Conservation (phyloP, 2,329 filamentous ascomycete species). For the Arthrobotrys iridis region DNA sequence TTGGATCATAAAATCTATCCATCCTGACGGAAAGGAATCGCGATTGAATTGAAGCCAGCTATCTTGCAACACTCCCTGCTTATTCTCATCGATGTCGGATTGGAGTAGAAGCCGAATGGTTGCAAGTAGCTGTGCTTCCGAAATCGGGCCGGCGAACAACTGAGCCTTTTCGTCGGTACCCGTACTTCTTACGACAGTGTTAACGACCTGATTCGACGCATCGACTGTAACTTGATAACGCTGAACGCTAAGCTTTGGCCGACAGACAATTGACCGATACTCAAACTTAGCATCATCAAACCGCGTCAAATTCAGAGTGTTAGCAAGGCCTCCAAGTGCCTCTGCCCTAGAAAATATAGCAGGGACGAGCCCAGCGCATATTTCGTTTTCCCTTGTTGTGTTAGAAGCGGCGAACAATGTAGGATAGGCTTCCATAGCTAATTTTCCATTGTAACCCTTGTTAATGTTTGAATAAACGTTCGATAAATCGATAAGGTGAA, state of each 20-base stretch:
- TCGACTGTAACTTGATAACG: conserved; percentile 19
- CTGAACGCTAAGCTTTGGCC: conserved; percentile 12
- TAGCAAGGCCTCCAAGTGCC: background rate
- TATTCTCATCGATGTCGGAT: conserved; percentile 27
- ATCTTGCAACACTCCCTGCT: background rate
- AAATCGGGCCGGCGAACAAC: conserved; percentile 26
- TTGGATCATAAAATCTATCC: conserved; percentile 63
- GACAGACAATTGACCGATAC: conserved; percentile 15
- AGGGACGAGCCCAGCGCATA: conserved; percentile 14
- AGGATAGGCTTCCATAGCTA: conserved; percentile 38
- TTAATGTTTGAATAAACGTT: background rate
- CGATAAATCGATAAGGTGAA: background rate
- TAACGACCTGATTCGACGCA: conserved; percentile 13
- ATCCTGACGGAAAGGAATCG: conserved; percentile 63
- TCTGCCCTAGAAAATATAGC: conserved; percentile 16
- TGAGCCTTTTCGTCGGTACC: background rate
- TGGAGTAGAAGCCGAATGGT: conserved; percentile 33
- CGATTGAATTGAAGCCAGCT: conserved; percentile 63
- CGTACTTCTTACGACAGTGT: background rate
- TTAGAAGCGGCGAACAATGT: background rate
- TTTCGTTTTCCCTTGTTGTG: conserved; percentile 13
- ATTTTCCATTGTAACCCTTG: background rate
- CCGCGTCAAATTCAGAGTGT: background rate
- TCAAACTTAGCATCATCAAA: background rate
- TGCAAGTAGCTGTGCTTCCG: conserved; percentile 19